Conservation (phyloP, 139 green algal species). For the Asterochloris sp. region DNA sequence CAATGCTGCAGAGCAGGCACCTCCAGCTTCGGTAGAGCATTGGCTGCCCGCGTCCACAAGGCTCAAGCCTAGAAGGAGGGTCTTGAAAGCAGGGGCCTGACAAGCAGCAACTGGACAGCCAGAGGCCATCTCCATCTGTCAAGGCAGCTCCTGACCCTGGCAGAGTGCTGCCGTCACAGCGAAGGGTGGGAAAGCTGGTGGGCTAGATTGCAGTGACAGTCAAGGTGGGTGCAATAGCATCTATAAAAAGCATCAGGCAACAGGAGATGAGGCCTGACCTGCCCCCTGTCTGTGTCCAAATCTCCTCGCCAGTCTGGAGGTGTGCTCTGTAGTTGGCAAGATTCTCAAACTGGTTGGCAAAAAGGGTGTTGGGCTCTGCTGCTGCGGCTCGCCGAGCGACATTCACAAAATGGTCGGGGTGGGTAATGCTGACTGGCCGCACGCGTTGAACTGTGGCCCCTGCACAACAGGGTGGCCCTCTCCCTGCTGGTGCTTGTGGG, state of each 20-base stretch:
- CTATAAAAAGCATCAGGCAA: too few species aligned
- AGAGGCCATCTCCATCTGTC: too few species aligned
- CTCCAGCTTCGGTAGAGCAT: too few species aligned
- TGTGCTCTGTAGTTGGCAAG: conserved; percentile 83
- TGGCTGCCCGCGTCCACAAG: too few species aligned
- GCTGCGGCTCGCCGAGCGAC: conserved; percentile 64
- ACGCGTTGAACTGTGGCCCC: conserved; percentile 76
- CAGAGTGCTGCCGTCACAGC: too few species aligned
- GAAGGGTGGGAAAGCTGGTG: too few species aligned
- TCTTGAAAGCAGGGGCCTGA: too few species aligned
- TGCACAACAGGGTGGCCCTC: conserved; percentile 17
- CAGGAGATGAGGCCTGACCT: background rate
- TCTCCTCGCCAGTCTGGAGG: conserved; percentile 72
- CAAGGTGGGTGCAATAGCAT: too few species aligned
- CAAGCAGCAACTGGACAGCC: too few species aligned
- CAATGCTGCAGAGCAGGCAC: conserved; percentile 26
- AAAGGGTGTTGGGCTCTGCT: conserved; percentile 56
- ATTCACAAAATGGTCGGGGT: conserved; percentile 94
- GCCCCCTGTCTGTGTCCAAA: conserved; percentile 70
- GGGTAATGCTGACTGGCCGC: conserved; percentile 88
- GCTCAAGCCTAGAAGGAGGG: too few species aligned
- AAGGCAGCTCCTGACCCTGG: too few species aligned
- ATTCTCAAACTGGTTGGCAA: conserved; percentile 97
- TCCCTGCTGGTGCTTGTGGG: background rate
- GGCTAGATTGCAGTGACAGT: too few species aligned